Percentiles rank a stretch among this genome's conserved stretches.
Evolutionary conservation across 805 yeast genomes (phyloP).

Genomic region (Zygoascus flipseniorum): DNA sequence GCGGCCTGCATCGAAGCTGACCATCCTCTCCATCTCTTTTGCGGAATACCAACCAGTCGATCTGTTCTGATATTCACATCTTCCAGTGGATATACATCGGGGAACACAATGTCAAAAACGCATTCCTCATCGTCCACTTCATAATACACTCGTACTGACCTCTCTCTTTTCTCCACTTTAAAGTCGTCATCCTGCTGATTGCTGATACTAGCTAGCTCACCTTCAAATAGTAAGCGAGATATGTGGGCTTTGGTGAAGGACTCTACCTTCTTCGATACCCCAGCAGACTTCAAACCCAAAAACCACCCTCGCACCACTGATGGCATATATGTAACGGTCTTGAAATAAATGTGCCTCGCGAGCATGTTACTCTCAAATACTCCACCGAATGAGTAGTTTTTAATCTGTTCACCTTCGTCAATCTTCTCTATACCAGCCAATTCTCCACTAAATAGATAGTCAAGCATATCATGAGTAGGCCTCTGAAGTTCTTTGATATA

Average conservation of each 20-base stretch:
- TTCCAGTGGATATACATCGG: constrained; percentile 68
- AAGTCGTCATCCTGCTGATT: constrained; percentile 41
- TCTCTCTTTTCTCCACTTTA: constrained; percentile 13
- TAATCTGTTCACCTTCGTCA: constrained; percentile 29
- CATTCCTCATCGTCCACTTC: constrained; percentile 79
- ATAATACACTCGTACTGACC: constrained; percentile 66
- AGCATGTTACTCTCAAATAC: not conserved
- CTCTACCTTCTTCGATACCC: constrained; percentile 51
- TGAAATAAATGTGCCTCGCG: constrained; percentile 42
- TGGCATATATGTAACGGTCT: constrained; percentile 43
- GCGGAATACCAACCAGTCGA: constrained; percentile 77
- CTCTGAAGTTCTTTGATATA: constrained; percentile 49
- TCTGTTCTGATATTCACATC: constrained; percentile 72
- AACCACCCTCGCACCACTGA: constrained; percentile 50
- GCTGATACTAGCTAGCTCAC: constrained; percentile 47
- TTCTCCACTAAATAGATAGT: constrained; percentile 29
- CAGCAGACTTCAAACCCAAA: constrained; percentile 57
- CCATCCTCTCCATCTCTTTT: constrained; percentile 93
- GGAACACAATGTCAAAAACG: constrained; percentile 70
- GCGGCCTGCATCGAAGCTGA: constrained; percentile 80
- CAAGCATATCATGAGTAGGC: constrained; percentile 45
- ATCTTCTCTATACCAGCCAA: not conserved
- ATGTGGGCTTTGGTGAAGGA: constrained; percentile 51
- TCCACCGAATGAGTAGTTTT: constrained; percentile 31
- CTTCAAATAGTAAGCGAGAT: constrained; percentile 54